These are phyloP conservation scores for Chrysanthemum lavandulifolium DNA, from an alignment of 129 eudicot genomes.

Conservation along the genomic window DNA sequence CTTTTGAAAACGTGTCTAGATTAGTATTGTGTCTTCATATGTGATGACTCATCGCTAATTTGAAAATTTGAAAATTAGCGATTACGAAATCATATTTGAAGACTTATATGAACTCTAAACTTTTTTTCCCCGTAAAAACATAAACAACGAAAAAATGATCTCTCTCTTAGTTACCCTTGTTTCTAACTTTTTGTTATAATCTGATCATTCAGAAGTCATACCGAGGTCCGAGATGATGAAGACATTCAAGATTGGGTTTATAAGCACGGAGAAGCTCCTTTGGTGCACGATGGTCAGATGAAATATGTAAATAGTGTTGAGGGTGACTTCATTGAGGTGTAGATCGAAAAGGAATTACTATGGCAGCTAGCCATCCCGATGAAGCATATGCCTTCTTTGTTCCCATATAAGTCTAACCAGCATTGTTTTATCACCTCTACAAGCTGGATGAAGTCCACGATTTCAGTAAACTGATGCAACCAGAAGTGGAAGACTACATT, in stretches of 20 bases:
- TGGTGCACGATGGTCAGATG: slow-evolving; percentile 68
- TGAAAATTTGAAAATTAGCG: too few species aligned
- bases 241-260: slow-evolving; percentile 47
- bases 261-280: slow-evolving; percentile 79
- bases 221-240: slow-evolving; percentile 68
- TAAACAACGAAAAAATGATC: too few species aligned
- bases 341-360: slow-evolving; percentile 39
- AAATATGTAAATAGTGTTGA: slow-evolving; percentile 56
- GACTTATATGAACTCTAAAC: too few species aligned
- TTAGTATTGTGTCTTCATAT: too few species aligned
- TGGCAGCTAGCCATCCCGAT: slow-evolving; percentile 55
- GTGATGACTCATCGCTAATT: too few species aligned
- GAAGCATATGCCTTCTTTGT: slow-evolving; percentile 63
- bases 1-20: too few species aligned
- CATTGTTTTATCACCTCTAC: slow-evolving; percentile 41
- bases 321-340: slow-evolving; percentile 63
- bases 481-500: slow-evolving; percentile 51
- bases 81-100: too few species aligned
- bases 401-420: slow-evolving; percentile 49
- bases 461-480: slow-evolving; percentile 33
- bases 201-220: neutral
- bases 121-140: too few species aligned
- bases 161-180: too few species aligned
- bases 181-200: too few species aligned
- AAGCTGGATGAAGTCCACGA: slow-evolving; percentile 31